These are phyloP conservation scores for Venturia asperata DNA, from an alignment of 2,329 filamentous ascomycete species.

Conservation along the genomic window DNA sequence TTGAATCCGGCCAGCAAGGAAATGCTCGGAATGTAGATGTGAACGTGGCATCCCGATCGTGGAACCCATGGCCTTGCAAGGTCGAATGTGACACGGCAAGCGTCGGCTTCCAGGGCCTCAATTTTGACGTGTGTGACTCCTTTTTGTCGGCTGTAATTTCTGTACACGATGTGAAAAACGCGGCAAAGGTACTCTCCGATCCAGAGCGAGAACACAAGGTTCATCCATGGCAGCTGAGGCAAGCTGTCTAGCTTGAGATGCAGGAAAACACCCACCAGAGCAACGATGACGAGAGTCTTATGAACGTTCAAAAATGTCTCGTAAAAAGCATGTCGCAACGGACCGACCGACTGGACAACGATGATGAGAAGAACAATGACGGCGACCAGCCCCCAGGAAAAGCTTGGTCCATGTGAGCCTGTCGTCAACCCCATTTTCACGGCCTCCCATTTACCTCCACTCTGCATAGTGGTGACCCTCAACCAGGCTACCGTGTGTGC, in stretches of 20 bases:
- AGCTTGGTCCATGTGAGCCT: slow-evolving; percentile 34
- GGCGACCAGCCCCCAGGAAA: slow-evolving; percentile 56
- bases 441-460: slow-evolving; percentile 56
- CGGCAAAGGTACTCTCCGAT: slow-evolving; percentile 53
- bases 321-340: slow-evolving; percentile 89
- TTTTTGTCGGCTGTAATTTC: slow-evolving; percentile 45
- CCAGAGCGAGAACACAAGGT: slow-evolving; percentile 72
- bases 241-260: slow-evolving; percentile 65
- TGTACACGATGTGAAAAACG: slow-evolving; percentile 43
- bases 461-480: slow-evolving; percentile 47
- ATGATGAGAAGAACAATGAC: slow-evolving; percentile 57
- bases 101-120: slow-evolving; percentile 53
- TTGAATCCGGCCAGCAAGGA: slow-evolving; percentile 39
- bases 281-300: slow-evolving; percentile 63
- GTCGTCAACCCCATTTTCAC: slow-evolving; percentile 45
- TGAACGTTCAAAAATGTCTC: slow-evolving; percentile 90
- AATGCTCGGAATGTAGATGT: slow-evolving; percentile 52
- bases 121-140: slow-evolving; percentile 48
- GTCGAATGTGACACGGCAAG: slow-evolving; percentile 54
- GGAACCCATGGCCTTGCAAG: slow-evolving; percentile 48
- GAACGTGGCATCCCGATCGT: slow-evolving; percentile 52
- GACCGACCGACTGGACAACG: slow-evolving; percentile 63
- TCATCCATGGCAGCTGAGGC: slow-evolving; percentile 65
- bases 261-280: slow-evolving; percentile 66
- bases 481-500: slow-evolving; percentile 68